Evolutionary conservation across 495 filamentous ascomycete species (phyloP).

Genomic region (Lophium mytilinum): DNA sequence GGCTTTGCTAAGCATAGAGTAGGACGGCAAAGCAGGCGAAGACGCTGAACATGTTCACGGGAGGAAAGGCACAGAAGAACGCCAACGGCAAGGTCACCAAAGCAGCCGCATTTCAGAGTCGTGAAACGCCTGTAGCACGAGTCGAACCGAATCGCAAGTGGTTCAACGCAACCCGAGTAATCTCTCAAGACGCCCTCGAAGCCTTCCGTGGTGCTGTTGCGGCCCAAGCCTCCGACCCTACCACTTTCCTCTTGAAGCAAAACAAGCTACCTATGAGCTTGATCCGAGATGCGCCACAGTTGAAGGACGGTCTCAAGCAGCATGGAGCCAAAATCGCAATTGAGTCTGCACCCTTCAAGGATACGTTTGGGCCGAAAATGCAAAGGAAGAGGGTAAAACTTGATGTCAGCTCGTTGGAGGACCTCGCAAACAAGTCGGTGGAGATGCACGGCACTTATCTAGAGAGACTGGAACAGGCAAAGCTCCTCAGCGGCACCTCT

Average conservation of each 20-base stretch:
- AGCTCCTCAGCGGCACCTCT: conserved; percentile 59
- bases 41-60: conserved; percentile 78
- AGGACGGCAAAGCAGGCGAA: conserved; percentile 79
- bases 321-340: conserved; percentile 92
- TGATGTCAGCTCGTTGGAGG: conserved; percentile 66
- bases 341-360: conserved; percentile 73
- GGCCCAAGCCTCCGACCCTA: conserved; percentile 81
- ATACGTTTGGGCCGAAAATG: conserved; percentile 88
- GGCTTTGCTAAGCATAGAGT: neutral
- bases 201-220: conserved; percentile 90
- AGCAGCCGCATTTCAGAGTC: conserved; percentile 76
- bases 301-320: conserved; percentile 75
- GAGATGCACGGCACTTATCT: conserved; percentile 71
- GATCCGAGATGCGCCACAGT: conserved; percentile 53
- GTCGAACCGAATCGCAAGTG: conserved; percentile 92
- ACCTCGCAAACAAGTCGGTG: conserved; percentile 69
- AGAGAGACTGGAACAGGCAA: conserved; percentile 66
- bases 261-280: conserved; percentile 89
- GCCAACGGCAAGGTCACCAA: conserved; percentile 67
- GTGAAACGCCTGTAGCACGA: conserved; percentile 68
- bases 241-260: conserved; percentile 81
- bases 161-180: conserved; percentile 67
- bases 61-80: conserved; percentile 68
- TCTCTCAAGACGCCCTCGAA: conserved; percentile 61
- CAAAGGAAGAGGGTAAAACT: conserved; percentile 89